These are phyloP conservation scores for Peltaster fructicola DNA, from an alignment of 2,329 filamentous ascomycete species.

Conservation along the genomic window DNA sequence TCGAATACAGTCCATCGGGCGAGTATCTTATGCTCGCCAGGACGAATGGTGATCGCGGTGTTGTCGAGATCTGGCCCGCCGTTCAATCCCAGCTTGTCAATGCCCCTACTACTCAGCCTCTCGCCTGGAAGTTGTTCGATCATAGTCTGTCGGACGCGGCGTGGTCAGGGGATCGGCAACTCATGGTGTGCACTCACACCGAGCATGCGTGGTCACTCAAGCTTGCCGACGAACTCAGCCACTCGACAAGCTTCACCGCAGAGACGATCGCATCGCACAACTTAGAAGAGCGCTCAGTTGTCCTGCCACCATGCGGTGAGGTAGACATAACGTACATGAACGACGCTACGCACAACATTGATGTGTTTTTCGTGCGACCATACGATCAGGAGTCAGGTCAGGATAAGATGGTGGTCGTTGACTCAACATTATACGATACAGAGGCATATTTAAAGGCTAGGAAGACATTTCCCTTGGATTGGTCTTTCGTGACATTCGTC, in stretches of 20 bases:
- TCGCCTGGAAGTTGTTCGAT: slow-evolving; percentile 24
- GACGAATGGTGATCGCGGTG: slow-evolving; percentile 14
- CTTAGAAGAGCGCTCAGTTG: slow-evolving; percentile 2
- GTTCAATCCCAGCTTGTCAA: slow-evolving; percentile 4
- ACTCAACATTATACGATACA: too few relatives aligned
- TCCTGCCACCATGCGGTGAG: not conserved
- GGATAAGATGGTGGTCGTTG: too few relatives aligned
- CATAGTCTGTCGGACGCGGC: slow-evolving; percentile 25
- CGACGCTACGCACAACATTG: too few relatives aligned
- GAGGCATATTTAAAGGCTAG: too few relatives aligned
- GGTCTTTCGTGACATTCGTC: too few relatives aligned
- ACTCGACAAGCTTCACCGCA: slow-evolving; percentile 3
- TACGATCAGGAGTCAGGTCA: too few relatives aligned
- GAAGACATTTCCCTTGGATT: too few relatives aligned
- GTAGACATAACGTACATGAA: too few relatives aligned
- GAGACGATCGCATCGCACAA: slow-evolving; percentile 3
- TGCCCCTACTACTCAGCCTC: too few relatives aligned
- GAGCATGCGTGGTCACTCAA: slow-evolving; percentile 5
- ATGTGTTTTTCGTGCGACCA: too few relatives aligned
- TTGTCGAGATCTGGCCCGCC: slow-evolving; percentile 17
- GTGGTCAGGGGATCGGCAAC: slow-evolving; percentile 26
- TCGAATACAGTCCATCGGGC: slow-evolving; percentile 16
- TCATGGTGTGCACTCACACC: slow-evolving; percentile 27
- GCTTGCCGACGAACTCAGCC: slow-evolving; percentile 1
- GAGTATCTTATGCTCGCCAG: slow-evolving; percentile 14